Evolutionary conservation across 73 alveolate species (phyloP), one percentile per base, ranked within the genome.

Genomic region (Diophrys sp.): DNA sequence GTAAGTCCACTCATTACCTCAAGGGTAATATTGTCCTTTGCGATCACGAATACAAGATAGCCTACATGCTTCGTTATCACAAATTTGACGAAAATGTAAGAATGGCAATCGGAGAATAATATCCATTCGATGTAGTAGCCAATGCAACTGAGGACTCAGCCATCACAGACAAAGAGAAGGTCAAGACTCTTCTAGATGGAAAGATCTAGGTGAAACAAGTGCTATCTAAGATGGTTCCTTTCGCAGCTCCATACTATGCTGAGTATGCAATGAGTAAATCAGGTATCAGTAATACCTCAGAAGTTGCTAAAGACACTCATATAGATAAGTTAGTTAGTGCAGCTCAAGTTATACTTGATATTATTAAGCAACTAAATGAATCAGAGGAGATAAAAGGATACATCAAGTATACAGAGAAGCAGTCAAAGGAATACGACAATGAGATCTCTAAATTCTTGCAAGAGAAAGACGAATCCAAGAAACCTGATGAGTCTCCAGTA

Each of bases 71-170:
- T 62, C 79, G 98, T 69, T 56, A 89, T 33, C 97, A 94, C 75
- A 79, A 77, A 74, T 91, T 87, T 69, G 95, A 94, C 27, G 98
- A 91, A 75, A 80, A 89, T 44, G 89, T 87, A 23, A 88, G 91
- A 79, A 75, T 77, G 67, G 94, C 94, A 0, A 83, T 87, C 70
- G 90, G 92, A 31, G 97, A 94, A 71, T 82, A 73, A 28, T 94
- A 94, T 83, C 98, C 98, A 0, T 94, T 94, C 78, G 75, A 87
- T 11, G 84, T 80, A 32, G 94, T 96, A 0, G 98, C 98, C 14
- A 86, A 87, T 25, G 75, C 88, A 75, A 75, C 86, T 24, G 56
- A 82, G 0, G 97, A 91, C 32, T 54, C 89, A 14, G 77, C 88
- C 30, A 79, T 71, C 71, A 79, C 90, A 5, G 83, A 85, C 0